Percentiles rank a stretch among this genome's conserved stretches.
Evolutionary conservation across 306 rosid species (phyloP).

Genomic region (Rosa multiflora): DNA sequence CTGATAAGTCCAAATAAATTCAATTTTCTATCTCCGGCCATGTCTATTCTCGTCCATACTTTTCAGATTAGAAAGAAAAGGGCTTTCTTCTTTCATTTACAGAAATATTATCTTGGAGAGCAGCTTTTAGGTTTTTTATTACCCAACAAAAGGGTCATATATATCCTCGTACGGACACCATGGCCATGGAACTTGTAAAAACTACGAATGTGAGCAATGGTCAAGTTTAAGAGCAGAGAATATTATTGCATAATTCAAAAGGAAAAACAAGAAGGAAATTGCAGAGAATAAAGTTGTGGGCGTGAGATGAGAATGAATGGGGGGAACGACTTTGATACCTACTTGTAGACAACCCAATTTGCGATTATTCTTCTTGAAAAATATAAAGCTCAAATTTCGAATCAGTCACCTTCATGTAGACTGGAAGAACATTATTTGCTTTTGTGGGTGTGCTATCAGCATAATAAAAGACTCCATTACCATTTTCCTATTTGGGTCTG

Average conservation of each 20-base stretch:
- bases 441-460: not conserved
- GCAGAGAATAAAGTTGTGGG: constrained; percentile 9
- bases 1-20: not conserved
- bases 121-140: not conserved
- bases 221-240: not conserved
- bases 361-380: constrained; percentile 7
- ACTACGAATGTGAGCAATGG: not conserved
- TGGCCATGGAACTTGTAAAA: not conserved
- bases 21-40: not conserved
- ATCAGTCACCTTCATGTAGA: not conserved
- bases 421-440: not conserved
- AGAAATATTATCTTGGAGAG: not conserved
- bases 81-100: not conserved
- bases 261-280: not conserved
- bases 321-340: constrained; percentile 8
- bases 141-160: not conserved
- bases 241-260: not conserved
- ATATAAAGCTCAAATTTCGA: not conserved
- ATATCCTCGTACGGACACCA: constrained; percentile 8
- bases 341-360: not conserved
- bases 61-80: not conserved
- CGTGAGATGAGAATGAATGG: not conserved
- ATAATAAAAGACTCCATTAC: not conserved
- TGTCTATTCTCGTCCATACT: not conserved
- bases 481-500: not conserved